phyloP scores from a whole-genome alignment of 1,284 basidiomycete species.

The Naganishia cerealis region DNA sequence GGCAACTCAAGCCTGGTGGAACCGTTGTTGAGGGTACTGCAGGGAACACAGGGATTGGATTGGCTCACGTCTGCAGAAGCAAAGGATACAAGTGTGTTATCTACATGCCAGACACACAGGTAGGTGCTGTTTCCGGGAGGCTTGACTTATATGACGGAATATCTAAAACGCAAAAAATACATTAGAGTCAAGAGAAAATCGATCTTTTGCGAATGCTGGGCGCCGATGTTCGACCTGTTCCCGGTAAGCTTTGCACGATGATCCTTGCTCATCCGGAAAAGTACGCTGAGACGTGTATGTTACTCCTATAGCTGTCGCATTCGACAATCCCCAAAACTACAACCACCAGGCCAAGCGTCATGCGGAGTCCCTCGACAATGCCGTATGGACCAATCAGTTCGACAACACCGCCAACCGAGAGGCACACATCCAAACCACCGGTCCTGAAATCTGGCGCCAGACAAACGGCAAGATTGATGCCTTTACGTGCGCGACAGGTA shows the following conservation, averaged over 20 bases:
- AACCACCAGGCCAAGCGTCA: slow-evolving; percentile 95
- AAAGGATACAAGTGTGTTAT: slow-evolving; percentile 98
- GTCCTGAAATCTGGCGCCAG: slow-evolving; percentile 96
- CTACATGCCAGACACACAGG: slow-evolving; percentile 97
- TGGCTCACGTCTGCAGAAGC: slow-evolving; percentile 87
- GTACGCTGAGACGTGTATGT: neutral
- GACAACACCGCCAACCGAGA: slow-evolving; percentile 89
- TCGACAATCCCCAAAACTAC: slow-evolving; percentile 94
- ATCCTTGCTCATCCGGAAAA: neutral
- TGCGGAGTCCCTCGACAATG: slow-evolving; percentile 78
- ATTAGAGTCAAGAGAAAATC: slow-evolving; percentile 92
- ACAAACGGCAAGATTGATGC: slow-evolving; percentile 76
- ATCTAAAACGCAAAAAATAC: neutral
- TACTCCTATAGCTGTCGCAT: slow-evolving; percentile 71
- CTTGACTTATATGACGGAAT: neutral
- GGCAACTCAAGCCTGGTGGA: slow-evolving; percentile 76
- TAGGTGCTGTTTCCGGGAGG: slow-evolving; percentile 43
- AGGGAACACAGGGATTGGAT: slow-evolving; percentile 96
- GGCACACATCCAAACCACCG: slow-evolving; percentile 86
- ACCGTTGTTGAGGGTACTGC: slow-evolving; percentile 97
- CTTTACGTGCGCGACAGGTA: slow-evolving; percentile 91
- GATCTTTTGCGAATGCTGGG: slow-evolving; percentile 95
- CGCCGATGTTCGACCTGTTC: slow-evolving; percentile 91
- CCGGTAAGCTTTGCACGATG: slow-evolving; percentile 53
- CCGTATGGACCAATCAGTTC: slow-evolving; percentile 99